Evolutionary conservation across 2,329 filamentous ascomycete species (phyloP).

Genomic region (Xylariaceae sp.): DNA sequence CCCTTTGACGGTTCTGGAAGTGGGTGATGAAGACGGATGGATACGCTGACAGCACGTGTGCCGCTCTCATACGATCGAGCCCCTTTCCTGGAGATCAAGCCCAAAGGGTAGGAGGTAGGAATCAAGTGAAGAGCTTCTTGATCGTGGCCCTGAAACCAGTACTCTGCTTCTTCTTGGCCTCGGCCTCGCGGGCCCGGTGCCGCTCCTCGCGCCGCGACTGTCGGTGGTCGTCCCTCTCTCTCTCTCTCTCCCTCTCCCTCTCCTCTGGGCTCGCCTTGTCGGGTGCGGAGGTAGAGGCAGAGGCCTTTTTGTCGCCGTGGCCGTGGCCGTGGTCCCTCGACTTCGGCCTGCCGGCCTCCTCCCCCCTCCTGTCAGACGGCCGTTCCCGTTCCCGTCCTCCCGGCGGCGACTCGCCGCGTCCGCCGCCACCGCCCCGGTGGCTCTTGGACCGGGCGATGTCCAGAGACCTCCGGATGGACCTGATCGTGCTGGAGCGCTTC

Average conservation of each 20-base stretch:
- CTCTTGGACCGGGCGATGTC: slow-evolving; percentile 8
- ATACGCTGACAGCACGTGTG: no score
- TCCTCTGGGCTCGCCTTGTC: background rate
- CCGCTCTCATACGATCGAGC: no score
- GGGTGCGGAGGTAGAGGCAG: background rate
- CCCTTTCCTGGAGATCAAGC: no score
- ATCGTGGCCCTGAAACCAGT: background rate
- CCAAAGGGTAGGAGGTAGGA: no score
- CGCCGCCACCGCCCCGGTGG: background rate
- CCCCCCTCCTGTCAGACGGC: background rate
- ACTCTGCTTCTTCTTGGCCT: slow-evolving; percentile 1
- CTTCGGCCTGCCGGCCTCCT: background rate
- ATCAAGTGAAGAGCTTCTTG: slow-evolving; percentile 1
- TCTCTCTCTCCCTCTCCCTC: background rate
- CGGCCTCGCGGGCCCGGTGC: background rate
- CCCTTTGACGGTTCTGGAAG: no score
- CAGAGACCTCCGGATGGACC: slow-evolving; percentile 10
- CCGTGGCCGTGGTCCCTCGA: background rate
- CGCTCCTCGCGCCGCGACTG: background rate
- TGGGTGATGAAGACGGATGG: no score
- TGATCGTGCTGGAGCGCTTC: slow-evolving; percentile 26
- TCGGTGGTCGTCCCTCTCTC: background rate
- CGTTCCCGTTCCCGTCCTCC: no score
- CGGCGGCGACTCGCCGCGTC: no score
- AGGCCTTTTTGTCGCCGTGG: background rate